Conservation (phyloP, 2,329 filamentous ascomycete genomes). For the Claviceps sp. region DNA sequence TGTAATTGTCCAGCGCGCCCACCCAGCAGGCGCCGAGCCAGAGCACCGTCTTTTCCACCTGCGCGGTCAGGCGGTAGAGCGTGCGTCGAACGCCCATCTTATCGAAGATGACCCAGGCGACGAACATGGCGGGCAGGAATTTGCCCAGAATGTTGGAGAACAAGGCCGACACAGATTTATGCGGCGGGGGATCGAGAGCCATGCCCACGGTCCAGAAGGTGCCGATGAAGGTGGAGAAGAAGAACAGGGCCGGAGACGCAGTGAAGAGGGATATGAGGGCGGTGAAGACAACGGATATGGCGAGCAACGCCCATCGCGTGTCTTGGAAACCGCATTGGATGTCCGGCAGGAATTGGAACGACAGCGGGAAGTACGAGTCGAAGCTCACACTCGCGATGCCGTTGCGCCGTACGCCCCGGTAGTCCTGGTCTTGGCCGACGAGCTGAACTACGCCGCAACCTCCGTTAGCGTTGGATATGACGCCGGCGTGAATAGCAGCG, state of each 20-base stretch:
- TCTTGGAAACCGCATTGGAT: constrained; percentile 60
- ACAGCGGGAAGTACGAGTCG: constrained; percentile 77
- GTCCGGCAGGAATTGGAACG: constrained; percentile 61
- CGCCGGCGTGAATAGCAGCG: constrained; percentile 70
- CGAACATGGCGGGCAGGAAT: constrained; percentile 77
- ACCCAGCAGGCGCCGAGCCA: constrained; percentile 89
- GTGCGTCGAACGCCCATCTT: constrained; percentile 66
- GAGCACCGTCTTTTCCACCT: constrained; percentile 78
- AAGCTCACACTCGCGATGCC: constrained; percentile 69
- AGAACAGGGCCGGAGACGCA: constrained; percentile 65
- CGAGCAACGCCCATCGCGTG: constrained; percentile 71
- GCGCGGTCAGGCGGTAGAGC: constrained; percentile 59
- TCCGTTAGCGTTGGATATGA: constrained; percentile 56
- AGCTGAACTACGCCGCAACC: constrained; percentile 73
- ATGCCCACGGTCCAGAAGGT: constrained; percentile 85
- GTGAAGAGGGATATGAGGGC: constrained; percentile 70
- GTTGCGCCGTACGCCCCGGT: constrained; percentile 49
- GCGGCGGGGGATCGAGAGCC: constrained; percentile 71
- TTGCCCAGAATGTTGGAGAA: constrained; percentile 68
- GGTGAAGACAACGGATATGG: constrained; percentile 69
- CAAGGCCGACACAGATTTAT: constrained; percentile 53
- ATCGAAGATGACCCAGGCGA: constrained; percentile 75
- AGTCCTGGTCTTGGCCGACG: constrained; percentile 54
- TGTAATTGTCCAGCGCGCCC: constrained; percentile 86
- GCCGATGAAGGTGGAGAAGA: constrained; percentile 68